A percentile compares a stretch with the other conserved stretches of the same genome.
phyloP scores from a whole-genome alignment of 768 basidiomycete genomes.

The Hypsizygus marmoreus region DNA sequence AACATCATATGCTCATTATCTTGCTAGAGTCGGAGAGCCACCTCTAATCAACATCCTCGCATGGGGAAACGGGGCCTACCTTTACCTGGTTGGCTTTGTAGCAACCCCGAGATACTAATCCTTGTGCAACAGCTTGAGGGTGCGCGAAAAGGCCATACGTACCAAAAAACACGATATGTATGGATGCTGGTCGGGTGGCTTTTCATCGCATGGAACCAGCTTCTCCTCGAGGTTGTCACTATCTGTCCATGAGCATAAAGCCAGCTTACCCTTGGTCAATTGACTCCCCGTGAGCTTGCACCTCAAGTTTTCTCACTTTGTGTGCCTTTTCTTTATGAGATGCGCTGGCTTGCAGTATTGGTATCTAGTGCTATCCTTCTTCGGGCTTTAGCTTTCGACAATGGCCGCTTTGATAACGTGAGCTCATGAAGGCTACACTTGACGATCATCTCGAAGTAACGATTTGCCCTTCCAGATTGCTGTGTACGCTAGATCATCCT shows the following conservation, averaged over 20 bases:
- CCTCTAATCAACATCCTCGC: not conserved
- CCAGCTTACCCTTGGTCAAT: not conserved
- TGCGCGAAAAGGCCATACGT: too few species aligned
- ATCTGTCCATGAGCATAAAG: too few species aligned
- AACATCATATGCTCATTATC: constrained; percentile 13
- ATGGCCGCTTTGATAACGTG: constrained; percentile 64
- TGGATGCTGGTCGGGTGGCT: too few species aligned
- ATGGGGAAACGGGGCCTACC: not conserved
- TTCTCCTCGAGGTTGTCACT: not conserved
- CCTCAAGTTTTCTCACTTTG: not conserved
- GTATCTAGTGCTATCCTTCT: constrained; percentile 9
- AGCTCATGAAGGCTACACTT: constrained; percentile 19
- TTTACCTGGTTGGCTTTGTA: too few species aligned
- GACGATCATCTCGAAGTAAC: constrained; percentile 1
- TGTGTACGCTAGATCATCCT: constrained; percentile 39
- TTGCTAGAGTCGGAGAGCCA: constrained; percentile 2
- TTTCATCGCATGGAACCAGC: too few species aligned
- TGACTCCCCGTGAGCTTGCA: too few species aligned
- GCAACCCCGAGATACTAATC: not conserved
- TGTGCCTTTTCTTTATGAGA: constrained; percentile 2
- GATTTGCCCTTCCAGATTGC: constrained; percentile 42
- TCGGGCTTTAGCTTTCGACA: constrained; percentile 47
- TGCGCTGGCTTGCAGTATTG: constrained; percentile 16
- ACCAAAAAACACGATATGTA: too few species aligned
- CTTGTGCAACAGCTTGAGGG: constrained; percentile 2